Evolutionary conservation across 192 early-diverging fungal genomes (phyloP).

Genomic region (Gigaspora rosea): DNA sequence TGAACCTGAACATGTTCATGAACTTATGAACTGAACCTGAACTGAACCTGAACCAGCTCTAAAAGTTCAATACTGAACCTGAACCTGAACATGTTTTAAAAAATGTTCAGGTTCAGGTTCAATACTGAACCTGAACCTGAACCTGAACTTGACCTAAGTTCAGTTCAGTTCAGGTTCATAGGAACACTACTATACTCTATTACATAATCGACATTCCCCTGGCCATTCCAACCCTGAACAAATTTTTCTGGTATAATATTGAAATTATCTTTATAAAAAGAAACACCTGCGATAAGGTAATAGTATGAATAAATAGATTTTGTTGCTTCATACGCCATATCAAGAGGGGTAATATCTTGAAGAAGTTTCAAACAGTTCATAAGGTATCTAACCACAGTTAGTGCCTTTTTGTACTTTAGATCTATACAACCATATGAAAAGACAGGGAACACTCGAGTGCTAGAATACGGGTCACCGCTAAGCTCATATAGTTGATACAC

Average conservation of each 20-base stretch:
- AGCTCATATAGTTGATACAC: background rate
- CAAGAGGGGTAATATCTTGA: conserved; percentile 2
- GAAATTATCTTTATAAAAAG: conserved; percentile 5
- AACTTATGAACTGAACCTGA: too few species aligned
- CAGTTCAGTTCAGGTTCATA: too few species aligned
- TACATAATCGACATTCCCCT: background rate
- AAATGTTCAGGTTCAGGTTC: too few species aligned
- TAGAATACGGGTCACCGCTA: background rate
- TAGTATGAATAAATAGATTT: conserved; percentile 20
- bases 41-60: too few species aligned
- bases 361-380: background rate
- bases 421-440: background rate
- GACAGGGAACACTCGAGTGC: background rate
- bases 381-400: background rate
- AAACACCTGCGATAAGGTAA: background rate
- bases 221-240: background rate
- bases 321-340: background rate
- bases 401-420: background rate
- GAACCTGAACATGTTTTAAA: too few species aligned
- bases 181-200: too few species aligned
- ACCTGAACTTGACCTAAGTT: too few species aligned
- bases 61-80: too few species aligned
- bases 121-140: too few species aligned
- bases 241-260: conserved; percentile 5
- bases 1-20: too few species aligned